Evolutionary conservation across 305 asterid genomes (phyloP).

Genomic region (Salvia sclarea): DNA sequence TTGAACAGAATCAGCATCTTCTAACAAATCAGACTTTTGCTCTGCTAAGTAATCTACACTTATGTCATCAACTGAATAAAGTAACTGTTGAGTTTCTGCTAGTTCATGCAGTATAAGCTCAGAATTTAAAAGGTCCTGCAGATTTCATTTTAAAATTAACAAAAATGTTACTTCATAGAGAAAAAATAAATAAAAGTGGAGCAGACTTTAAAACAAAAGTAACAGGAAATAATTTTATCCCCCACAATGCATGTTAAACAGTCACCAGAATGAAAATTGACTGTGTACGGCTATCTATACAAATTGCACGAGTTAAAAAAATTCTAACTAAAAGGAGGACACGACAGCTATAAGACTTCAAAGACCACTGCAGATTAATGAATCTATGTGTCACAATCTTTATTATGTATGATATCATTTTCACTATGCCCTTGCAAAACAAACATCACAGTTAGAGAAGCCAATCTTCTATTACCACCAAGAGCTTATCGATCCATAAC

Average conservation of each 20-base stretch:
- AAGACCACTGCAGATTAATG: constrained; percentile 14
- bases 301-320: constrained; percentile 13
- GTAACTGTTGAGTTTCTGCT: constrained; percentile 52
- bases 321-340: constrained; percentile 10
- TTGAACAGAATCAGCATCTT: constrained; percentile 53
- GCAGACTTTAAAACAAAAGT: constrained; percentile 23
- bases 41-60: constrained; percentile 44
- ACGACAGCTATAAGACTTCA: constrained; percentile 20
- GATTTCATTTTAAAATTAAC: constrained; percentile 26
- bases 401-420: background rate
- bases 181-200: too few relatives aligned
- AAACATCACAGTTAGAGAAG: constrained; percentile 13
- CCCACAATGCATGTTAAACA: constrained; percentile 23
- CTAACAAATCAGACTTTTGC: constrained; percentile 48
- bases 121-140: constrained; percentile 63
- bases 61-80: constrained; percentile 65
- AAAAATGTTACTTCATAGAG: constrained; percentile 17
- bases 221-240: constrained; percentile 2
- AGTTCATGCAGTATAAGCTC: constrained; percentile 51
- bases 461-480: constrained; percentile 21
- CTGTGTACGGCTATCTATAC: background rate
- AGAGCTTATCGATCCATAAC: constrained; percentile 26
- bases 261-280: constrained; percentile 24
- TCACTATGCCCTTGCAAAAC: constrained; percentile 18
- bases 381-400: constrained; percentile 14